Conservation (phyloP, 805 yeast genomes). For the Yamadazyma nakazawae region DNA sequence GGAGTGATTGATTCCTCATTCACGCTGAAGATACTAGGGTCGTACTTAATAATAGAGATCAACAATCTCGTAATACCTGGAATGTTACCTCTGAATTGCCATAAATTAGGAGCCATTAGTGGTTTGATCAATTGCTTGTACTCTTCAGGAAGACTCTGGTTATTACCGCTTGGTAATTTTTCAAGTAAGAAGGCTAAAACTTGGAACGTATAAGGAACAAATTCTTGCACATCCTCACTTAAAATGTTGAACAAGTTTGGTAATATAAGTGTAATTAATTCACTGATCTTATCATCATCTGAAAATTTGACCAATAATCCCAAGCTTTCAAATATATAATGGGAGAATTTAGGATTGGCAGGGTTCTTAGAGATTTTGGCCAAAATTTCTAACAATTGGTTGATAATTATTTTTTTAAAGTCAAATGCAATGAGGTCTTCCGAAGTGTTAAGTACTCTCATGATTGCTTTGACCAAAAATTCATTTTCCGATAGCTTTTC, state of each 20-base stretch:
- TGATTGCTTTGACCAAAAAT: slow-evolving; percentile 81
- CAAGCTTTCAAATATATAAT: slow-evolving; percentile 84
- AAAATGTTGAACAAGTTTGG: slow-evolving; percentile 67
- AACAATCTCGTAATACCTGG: slow-evolving; percentile 88
- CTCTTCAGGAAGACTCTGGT: slow-evolving; percentile 51
- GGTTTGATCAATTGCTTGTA: slow-evolving; percentile 74
- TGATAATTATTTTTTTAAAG: slow-evolving; percentile 47
- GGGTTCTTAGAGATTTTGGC: slow-evolving; percentile 80
- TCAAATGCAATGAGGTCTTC: slow-evolving; percentile 55
- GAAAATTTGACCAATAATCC: slow-evolving; percentile 66
- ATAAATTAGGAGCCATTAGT: slow-evolving; percentile 79
- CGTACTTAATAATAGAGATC: slow-evolving; percentile 57
- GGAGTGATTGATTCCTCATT: slow-evolving; percentile 54
- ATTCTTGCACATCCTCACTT: slow-evolving; percentile 87
- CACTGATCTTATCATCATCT: slow-evolving; percentile 26
- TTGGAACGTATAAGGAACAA: slow-evolving; percentile 90
- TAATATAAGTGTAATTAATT: slow-evolving; percentile 51
- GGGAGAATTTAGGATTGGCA: slow-evolving; percentile 90
- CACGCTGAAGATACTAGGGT: slow-evolving; percentile 37
- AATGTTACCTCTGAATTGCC: slow-evolving; percentile 91
- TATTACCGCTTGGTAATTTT: slow-evolving; percentile 40
- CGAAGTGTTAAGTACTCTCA: slow-evolving; percentile 74
- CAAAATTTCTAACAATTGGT: slow-evolving; percentile 68
- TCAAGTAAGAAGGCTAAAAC: slow-evolving; percentile 78
- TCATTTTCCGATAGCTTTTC: slow-evolving; percentile 95